Conservation (phyloP, 169 alveolate species). For the Cryptosporidium baileyi region DNA sequence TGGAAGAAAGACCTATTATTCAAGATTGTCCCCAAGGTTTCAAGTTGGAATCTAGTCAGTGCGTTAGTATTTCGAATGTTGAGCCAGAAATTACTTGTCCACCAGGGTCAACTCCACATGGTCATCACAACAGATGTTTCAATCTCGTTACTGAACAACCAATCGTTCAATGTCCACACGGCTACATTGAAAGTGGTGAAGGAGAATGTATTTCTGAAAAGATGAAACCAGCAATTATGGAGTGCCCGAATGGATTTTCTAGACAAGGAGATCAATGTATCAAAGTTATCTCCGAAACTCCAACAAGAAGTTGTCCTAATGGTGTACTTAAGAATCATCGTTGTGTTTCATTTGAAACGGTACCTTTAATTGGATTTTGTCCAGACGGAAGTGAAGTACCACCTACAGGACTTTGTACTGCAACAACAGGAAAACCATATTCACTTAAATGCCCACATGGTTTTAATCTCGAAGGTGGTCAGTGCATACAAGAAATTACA, state of each 20-base stretch:
- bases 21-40: conserved; percentile 70
- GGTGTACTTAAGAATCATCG: conserved; percentile 41
- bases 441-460: conserved; percentile 66
- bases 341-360: conserved; percentile 64
- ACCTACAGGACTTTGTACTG: conserved; percentile 61
- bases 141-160: conserved; percentile 59
- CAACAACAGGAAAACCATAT: conserved; percentile 62
- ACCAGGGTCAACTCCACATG: conserved; percentile 64
- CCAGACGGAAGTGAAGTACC: conserved; percentile 71
- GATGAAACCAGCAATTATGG: conserved; percentile 53
- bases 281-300: conserved; percentile 44
- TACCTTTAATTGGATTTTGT: conserved; percentile 59
- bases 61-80: conserved; percentile 62
- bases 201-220: conserved; percentile 68
- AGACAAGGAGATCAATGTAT: conserved; percentile 43
- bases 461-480: conserved; percentile 49
- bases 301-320: conserved; percentile 45
- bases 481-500: conserved; percentile 60
- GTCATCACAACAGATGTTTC: conserved; percentile 62
- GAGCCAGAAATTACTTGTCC: conserved; percentile 68
- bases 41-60: conserved; percentile 47
- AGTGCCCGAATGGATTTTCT: conserved; percentile 60
- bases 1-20: conserved; percentile 64
- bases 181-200: conserved; percentile 64
- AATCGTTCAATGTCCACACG: conserved; percentile 57